Conservation (phyloP, 148 eudicot genomes). For the Persicaria maculosa region DNA sequence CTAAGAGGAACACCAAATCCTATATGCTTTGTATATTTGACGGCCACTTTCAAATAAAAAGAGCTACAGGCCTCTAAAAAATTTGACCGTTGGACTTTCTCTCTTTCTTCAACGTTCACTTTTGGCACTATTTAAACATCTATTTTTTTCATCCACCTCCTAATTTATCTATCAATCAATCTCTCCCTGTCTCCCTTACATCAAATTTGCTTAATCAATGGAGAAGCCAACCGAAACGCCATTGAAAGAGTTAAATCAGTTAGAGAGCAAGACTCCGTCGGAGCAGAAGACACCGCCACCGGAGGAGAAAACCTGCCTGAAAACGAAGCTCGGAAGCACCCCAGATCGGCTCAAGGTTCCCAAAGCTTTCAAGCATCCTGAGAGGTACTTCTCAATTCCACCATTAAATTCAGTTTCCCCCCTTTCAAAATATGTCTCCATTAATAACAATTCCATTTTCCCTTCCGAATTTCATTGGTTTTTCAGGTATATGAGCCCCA, state of each 20-base stretch:
- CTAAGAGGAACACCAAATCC: background rate
- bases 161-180: background rate
- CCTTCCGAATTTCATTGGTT: too few relatives aligned
- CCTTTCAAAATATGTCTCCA: background rate
- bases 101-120: conserved; percentile 4
- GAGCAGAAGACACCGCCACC: background rate
- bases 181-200: background rate
- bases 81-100: conserved; percentile 10
- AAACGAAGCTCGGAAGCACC: conserved; percentile 13
- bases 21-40: background rate
- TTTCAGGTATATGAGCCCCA: conserved; percentile 34
- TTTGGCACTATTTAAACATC: conserved; percentile 3
- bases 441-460: background rate
- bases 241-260: conserved; percentile 12
- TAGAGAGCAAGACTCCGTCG: background rate
- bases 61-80: background rate
- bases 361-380: conserved; percentile 43
- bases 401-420: background rate
- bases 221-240: conserved; percentile 5
- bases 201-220: background rate
- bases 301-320: background rate
- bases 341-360: conserved; percentile 38
- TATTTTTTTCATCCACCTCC: background rate
- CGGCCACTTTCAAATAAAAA: background rate
- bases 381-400: conserved; percentile 24